Percentiles rank a stretch among this genome's conserved stretches.
Conservation (phyloP, 345 rosid species). For the Eucalyptus erythrocorys region DNA sequence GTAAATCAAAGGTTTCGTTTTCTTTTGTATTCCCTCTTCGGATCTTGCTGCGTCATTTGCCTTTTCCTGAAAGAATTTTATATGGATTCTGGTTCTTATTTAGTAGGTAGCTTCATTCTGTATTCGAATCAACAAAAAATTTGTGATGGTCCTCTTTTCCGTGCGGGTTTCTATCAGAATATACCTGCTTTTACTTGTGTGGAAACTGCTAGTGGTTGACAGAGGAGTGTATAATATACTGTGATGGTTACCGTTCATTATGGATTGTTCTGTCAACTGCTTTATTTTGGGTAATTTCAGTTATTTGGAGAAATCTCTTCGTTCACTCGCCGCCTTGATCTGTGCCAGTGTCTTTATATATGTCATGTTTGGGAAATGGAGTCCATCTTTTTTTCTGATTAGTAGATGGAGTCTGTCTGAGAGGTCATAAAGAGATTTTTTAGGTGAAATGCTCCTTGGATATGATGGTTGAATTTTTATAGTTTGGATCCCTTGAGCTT, state of each 20-base stretch:
- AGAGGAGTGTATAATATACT: neutral
- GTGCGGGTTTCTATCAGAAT: neutral
- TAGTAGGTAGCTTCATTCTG: too few relatives aligned
- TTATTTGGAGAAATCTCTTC: neutral
- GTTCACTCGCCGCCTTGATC: neutral
- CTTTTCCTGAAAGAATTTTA: neutral
- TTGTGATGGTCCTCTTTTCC: neutral
- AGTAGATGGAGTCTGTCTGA: neutral
- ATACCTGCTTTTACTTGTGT: neutral
- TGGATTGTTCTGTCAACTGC: neutral
- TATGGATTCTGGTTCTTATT: neutral
- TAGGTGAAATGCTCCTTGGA: neutral
- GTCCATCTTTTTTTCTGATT: neutral
- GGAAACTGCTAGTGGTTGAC: neutral
- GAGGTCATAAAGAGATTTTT: neutral
- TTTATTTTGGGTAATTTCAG: neutral
- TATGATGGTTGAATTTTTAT: neutral
- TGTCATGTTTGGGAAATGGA: neutral
- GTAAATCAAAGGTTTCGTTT: conserved; percentile 59
- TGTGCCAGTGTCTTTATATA: neutral
- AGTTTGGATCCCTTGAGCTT: neutral
- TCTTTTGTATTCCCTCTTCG: neutral
- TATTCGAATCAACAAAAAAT: neutral
- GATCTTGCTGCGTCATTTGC: neutral
- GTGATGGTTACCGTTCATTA: neutral